Evolutionary conservation across 805 yeast species (phyloP).

Genomic region (Candida schatavii): DNA sequence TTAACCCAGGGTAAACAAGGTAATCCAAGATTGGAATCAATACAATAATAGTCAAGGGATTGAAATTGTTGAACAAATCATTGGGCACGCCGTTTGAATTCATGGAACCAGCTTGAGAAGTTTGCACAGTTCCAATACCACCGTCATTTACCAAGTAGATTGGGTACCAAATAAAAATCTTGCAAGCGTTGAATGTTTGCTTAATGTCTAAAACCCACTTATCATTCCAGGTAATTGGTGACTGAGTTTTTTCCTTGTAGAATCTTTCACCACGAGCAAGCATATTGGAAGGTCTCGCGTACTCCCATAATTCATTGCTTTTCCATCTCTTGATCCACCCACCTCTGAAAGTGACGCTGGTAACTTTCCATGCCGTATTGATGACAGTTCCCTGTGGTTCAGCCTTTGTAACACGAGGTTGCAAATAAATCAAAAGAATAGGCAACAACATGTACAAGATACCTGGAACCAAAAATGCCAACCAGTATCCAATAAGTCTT

Average conservation of each 20-base stretch:
- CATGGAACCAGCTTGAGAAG: conserved; percentile 56
- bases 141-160: conserved; percentile 41
- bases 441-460: conserved; percentile 31
- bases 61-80: conserved; percentile 53
- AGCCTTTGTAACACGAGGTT: conserved; percentile 28
- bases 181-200: conserved; percentile 43
- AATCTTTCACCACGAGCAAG: conserved; percentile 38
- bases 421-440: conserved; percentile 23
- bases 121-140: conserved; percentile 48
- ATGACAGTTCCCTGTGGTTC: conserved; percentile 48
- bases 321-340: conserved; percentile 41
- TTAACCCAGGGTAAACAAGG: conserved; percentile 43
- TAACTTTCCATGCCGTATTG: conserved; percentile 39
- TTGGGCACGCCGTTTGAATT: conserved; percentile 52
- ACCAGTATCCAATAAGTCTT: conserved; percentile 52
- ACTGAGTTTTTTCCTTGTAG: conserved; percentile 24
- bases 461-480: conserved; percentile 44
- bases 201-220: conserved; percentile 47
- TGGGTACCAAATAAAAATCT: conserved; percentile 43
- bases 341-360: conserved; percentile 40
- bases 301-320: conserved; percentile 45
- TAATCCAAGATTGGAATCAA: conserved; percentile 51
- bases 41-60: conserved; percentile 52
- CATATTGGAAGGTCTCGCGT: conserved; percentile 46
- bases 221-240: conserved; percentile 39